Percentiles rank a stretch among this genome's conserved stretches.
Evolutionary conservation across 306 rosid genomes (phyloP).

Genomic region (Luffa acutangula): DNA sequence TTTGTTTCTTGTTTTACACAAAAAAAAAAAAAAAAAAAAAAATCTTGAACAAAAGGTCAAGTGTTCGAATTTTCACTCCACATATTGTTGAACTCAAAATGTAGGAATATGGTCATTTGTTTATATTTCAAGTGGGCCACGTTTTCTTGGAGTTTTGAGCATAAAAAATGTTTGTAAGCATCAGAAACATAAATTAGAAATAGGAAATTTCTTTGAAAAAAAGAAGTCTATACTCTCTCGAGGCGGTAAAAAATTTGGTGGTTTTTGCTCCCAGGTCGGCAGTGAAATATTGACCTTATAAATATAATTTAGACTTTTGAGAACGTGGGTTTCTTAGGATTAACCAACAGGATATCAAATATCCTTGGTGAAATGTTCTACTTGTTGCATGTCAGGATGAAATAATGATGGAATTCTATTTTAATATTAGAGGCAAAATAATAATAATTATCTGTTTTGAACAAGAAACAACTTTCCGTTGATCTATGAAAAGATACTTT

Average conservation of each 20-base stretch:
- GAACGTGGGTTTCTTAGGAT: neutral
- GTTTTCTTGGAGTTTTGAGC: neutral
- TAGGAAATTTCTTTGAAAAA: neutral
- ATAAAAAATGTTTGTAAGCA: neutral
- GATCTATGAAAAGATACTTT: neutral
- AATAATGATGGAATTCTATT: neutral
- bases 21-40: no score
- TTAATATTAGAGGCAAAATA: neutral
- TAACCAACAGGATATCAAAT: neutral
- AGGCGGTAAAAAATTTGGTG: neutral
- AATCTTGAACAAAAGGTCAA: no score
- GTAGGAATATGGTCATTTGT: neutral
- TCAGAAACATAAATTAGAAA: neutral
- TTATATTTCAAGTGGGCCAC: neutral
- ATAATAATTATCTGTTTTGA: no score
- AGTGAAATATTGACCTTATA: neutral
- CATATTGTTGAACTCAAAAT: neutral
- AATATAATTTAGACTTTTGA: neutral
- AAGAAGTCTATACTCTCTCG: no score
- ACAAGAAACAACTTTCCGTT: no score
- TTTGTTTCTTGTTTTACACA: no score
- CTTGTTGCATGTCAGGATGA: neutral
- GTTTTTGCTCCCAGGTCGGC: neutral
- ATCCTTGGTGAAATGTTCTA: neutral
- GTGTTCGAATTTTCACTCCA: neutral